Conservation (phyloP, 2,329 filamentous ascomycete genomes). For the Neonectria faginata region DNA sequence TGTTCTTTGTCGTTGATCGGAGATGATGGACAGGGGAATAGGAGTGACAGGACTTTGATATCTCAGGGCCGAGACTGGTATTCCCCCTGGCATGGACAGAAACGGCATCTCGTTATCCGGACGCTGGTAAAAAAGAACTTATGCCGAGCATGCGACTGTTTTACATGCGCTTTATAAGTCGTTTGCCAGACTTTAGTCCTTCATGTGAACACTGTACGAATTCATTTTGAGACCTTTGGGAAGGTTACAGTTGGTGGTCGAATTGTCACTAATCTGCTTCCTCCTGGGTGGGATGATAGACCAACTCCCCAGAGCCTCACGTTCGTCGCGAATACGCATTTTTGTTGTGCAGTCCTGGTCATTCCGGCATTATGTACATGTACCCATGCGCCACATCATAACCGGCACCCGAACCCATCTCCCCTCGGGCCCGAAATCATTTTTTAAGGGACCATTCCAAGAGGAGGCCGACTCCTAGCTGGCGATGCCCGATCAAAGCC, state of each 20-base stretch:
- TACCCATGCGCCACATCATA: constrained; percentile 44
- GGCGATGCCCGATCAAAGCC: constrained; percentile 36
- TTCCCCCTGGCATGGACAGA: constrained; percentile 16
- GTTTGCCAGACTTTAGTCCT: not conserved
- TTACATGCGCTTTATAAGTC: constrained; percentile 32
- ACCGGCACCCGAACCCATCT: constrained; percentile 37
- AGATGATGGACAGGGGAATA: constrained; percentile 17
- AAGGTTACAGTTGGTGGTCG: not conserved
- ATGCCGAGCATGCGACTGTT: constrained; percentile 33
- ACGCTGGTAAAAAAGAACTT: constrained; percentile 38
- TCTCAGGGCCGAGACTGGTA: constrained; percentile 22
- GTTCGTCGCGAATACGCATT: not conserved
- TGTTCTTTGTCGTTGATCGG: constrained; percentile 13
- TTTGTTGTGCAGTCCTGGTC: constrained; percentile 40
- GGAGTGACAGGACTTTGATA: constrained; percentile 9
- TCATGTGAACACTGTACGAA: not conserved
- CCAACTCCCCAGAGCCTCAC: constrained; percentile 1
- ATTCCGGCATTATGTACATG: constrained; percentile 48
- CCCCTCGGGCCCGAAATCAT: constrained; percentile 32
- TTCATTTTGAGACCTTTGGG: not conserved
- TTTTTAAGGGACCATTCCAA: constrained; percentile 39
- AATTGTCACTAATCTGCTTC: not conserved
- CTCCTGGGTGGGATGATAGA: not conserved
- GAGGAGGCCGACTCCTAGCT: constrained; percentile 29
- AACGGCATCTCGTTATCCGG: constrained; percentile 19